These are phyloP conservation scores for Senna siamea DNA, from an alignment of 306 rosid genomes.

Conservation along the genomic window DNA sequence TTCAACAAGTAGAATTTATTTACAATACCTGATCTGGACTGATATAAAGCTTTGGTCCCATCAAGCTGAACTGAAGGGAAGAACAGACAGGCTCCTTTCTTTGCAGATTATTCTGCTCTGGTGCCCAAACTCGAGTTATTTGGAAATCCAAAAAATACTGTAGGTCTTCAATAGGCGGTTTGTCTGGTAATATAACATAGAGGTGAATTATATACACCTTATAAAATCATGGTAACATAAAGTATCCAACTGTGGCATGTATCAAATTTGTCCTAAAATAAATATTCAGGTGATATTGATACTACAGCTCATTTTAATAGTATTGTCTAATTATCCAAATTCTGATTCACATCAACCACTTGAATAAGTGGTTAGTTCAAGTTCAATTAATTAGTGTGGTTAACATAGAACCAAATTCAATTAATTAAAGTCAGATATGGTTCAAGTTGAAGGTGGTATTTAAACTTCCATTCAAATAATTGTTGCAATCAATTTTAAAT, in stretches of 20 bases:
- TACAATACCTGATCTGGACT: conserved; percentile 91
- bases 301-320: not conserved
- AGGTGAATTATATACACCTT: not conserved
- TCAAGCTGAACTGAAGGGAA: conserved; percentile 93
- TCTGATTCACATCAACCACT: not conserved
- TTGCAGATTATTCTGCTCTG: conserved; percentile 81
- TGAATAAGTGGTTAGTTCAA: not conserved
- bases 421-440: not conserved
- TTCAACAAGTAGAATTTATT: conserved; percentile 25
- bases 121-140: conserved; percentile 90
- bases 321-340: not conserved
- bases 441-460: not conserved
- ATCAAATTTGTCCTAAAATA: conserved; percentile 1
- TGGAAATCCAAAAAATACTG: conserved; percentile 98
- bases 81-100: conserved; percentile 91
- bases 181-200: conserved; percentile 56
- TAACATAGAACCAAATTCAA: not conserved
- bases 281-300: not conserved
- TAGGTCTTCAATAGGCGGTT: conserved; percentile 95
- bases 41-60: conserved; percentile 93
- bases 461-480: not conserved
- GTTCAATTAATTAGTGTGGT: not conserved
- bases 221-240: not conserved
- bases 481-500: conserved; percentile 25
- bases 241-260: not conserved